Evolutionary conservation across 2,329 filamentous ascomycete species (phyloP).

Genomic region (Graphiopsis chlorocephala): DNA sequence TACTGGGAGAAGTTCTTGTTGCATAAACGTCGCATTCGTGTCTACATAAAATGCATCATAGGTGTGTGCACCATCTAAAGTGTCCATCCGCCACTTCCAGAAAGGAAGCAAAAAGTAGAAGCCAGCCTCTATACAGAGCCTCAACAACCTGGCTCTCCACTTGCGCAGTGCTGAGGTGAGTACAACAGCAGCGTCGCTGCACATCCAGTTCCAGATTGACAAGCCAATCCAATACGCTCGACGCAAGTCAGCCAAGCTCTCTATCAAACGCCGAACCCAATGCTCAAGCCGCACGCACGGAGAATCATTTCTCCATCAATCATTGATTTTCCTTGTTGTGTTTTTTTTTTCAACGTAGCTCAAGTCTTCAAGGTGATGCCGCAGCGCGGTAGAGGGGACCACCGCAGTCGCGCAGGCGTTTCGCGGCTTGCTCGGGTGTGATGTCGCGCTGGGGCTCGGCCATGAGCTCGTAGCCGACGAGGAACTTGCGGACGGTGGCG

Average conservation of each 20-base stretch:
- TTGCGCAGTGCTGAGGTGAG: background rate
- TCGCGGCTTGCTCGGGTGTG: constrained; percentile 91
- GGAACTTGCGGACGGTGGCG: constrained; percentile 90
- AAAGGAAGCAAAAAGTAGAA: background rate
- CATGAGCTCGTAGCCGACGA: constrained; percentile 95
- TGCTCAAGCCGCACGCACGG: background rate
- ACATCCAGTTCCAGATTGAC: no score
- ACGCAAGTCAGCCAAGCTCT: background rate
- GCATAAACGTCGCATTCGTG: background rate
- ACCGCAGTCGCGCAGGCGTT: constrained; percentile 69
- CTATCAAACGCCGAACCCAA: background rate
- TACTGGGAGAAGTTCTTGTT: background rate
- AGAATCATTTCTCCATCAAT: background rate
- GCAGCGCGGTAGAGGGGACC: constrained; percentile 75
- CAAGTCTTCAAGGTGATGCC: background rate
- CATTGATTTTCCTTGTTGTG: background rate
- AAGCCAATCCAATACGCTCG: background rate
- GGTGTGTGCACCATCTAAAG: background rate
- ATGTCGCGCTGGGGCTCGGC: constrained; percentile 98
- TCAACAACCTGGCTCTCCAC: background rate
- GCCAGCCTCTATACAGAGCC: background rate
- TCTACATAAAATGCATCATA: constrained; percentile 3
- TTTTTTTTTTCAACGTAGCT: background rate
- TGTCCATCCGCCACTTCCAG: background rate
- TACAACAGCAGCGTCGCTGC: background rate